These are phyloP conservation scores for Talaromyces borbonicus DNA, from an alignment of 495 filamentous ascomycete species.

Conservation along the genomic window DNA sequence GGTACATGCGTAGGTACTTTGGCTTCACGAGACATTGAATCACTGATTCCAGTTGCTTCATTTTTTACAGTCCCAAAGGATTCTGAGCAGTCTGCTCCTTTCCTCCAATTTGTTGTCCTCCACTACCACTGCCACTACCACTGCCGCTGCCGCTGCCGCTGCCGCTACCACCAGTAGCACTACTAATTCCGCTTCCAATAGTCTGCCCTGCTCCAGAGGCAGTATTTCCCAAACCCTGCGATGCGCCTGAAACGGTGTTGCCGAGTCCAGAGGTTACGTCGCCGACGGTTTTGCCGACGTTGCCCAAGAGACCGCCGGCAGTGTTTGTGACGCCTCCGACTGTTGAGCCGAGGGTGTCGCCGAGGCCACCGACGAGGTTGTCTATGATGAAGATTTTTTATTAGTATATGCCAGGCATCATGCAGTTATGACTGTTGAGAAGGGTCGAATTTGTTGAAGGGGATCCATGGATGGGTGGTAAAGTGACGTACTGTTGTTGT, in stretches of 20 bases:
- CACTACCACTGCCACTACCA: neutral
- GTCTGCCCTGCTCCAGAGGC: conserved; percentile 17
- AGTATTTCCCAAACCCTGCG: conserved; percentile 25
- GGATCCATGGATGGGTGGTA: neutral
- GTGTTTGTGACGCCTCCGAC: conserved; percentile 28
- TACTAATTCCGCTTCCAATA: neutral
- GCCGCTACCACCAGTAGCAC: neutral
- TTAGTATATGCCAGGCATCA: neutral
- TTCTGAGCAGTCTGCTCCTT: conserved; percentile 11
- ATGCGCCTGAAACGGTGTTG: conserved; percentile 22
- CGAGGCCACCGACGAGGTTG: conserved; percentile 22
- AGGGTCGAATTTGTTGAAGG: too few species aligned
- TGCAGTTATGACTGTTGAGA: too few species aligned
- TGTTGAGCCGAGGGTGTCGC: conserved; percentile 28
- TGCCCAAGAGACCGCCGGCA: conserved; percentile 21
- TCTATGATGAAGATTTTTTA: conserved; percentile 1
- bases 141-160: neutral
- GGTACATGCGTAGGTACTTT: too few species aligned
- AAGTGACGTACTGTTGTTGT: neutral
- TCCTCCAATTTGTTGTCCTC: neutral
- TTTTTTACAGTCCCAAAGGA: conserved; percentile 7
- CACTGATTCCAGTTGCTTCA: neutral
- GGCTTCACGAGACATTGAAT: too few species aligned
- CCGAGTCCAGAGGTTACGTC: conserved; percentile 23
- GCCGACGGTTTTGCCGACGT: conserved; percentile 27